These are phyloP conservation scores for Saprolegnia parasitica DNA, from an alignment of 352 stramenopile genomes.

Conservation along the genomic window DNA sequence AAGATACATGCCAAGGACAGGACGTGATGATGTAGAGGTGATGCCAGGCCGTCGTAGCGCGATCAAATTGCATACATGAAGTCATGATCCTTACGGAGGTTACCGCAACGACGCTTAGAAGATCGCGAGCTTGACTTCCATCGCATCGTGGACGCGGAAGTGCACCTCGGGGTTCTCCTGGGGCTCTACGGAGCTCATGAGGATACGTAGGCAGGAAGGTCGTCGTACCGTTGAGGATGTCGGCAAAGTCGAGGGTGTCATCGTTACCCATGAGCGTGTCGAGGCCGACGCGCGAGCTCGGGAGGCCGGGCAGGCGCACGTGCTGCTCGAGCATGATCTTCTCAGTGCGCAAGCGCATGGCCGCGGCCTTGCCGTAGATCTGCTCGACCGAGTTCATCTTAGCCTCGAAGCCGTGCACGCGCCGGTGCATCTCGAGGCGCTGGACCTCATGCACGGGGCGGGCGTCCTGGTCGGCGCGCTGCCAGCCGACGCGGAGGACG, in stretches of 20 bases:
- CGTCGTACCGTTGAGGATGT: constrained; percentile 74
- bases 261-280: constrained; percentile 77
- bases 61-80: too few species aligned
- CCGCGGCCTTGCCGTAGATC: constrained; percentile 83
- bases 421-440: constrained; percentile 75
- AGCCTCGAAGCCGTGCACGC: constrained; percentile 71
- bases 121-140: constrained; percentile 87
- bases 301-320: constrained; percentile 73
- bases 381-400: constrained; percentile 88
- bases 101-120: constrained; percentile 48
- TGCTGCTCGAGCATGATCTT: constrained; percentile 85
- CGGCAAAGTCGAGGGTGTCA: constrained; percentile 71
- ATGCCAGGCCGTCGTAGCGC: too few species aligned
- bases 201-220: background rate
- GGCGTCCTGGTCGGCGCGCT: constrained; percentile 74
- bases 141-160: constrained; percentile 82
- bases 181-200: constrained; percentile 42
- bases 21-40: too few species aligned
- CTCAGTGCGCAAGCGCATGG: constrained; percentile 85
- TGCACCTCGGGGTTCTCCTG: constrained; percentile 70
- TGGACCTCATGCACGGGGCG: constrained; percentile 80
- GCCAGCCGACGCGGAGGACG: constrained; percentile 75
- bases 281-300: constrained; percentile 65
- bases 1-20: too few species aligned
- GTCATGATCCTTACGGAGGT: too few species aligned